Evolutionary conservation across 371 early-diverging fungal genomes (phyloP).

Genomic region (Rhizopus microsporus): DNA sequence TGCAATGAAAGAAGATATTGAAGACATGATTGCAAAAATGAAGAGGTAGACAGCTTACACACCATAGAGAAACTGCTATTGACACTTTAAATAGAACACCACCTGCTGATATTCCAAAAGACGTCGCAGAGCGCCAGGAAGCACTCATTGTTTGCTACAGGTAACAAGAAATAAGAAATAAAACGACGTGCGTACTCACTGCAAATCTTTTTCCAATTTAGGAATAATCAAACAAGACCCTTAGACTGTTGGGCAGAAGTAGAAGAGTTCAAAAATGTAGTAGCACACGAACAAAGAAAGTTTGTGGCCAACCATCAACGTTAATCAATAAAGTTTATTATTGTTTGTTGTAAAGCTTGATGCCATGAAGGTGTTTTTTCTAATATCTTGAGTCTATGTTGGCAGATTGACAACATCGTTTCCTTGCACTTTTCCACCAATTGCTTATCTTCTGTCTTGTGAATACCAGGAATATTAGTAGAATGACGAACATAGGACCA

Average conservation of each 20-base stretch:
- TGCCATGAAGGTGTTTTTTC: constrained; percentile 29
- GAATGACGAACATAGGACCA: constrained; percentile 40
- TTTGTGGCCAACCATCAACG: constrained; percentile 49
- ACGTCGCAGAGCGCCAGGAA: constrained; percentile 44
- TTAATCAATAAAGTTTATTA: constrained; percentile 11
- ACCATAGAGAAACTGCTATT: not conserved
- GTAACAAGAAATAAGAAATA: constrained; percentile 19
- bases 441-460: constrained; percentile 14
- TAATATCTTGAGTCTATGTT: constrained; percentile 19
- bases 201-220: constrained; percentile 8
- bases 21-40: constrained; percentile 47
- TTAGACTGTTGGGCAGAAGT: constrained; percentile 75
- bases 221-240: constrained; percentile 53
- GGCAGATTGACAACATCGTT: constrained; percentile 20
- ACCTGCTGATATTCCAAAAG: constrained; percentile 41
- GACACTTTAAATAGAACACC: constrained; percentile 27
- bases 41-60: constrained; percentile 34
- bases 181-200: not conserved
- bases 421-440: constrained; percentile 22
- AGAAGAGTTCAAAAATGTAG: constrained; percentile 59
- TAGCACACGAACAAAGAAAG: constrained; percentile 56
- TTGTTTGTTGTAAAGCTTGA: constrained; percentile 8
- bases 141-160: constrained; percentile 52
- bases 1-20: constrained; percentile 47
- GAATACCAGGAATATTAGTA: constrained; percentile 25